Percentiles rank a stretch among this genome's conserved stretches.
phyloP scores from a whole-genome alignment of 1,139 yeast species.

The Suhomyces bolitotheri region DNA sequence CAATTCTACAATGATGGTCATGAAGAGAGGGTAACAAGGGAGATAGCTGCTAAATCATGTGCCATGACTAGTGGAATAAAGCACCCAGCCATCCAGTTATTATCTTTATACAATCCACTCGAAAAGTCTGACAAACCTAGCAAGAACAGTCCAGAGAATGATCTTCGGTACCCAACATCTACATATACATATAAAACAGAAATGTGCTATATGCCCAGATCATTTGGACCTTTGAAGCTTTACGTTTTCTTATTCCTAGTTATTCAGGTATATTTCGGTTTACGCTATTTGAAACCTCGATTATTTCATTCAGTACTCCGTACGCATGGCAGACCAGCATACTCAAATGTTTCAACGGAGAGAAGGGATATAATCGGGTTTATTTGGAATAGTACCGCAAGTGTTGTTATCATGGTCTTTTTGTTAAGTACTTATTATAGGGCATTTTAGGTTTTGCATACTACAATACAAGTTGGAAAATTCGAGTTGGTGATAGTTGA shows the following conservation, averaged over 20 bases:
- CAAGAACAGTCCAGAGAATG: slow-evolving; percentile 11
- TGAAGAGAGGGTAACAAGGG: slow-evolving; percentile 50
- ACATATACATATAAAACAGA: slow-evolving; percentile 43
- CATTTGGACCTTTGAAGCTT: slow-evolving; percentile 52
- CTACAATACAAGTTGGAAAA: too few species aligned
- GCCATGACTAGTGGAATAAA: slow-evolving; percentile 92
- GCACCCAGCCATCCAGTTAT: slow-evolving; percentile 80
- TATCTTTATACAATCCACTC: slow-evolving; percentile 62
- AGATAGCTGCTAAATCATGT: slow-evolving; percentile 82
- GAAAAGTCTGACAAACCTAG: slow-evolving; percentile 1
- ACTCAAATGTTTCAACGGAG: too few species aligned
- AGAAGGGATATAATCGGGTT: slow-evolving; percentile 4
- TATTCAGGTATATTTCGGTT: slow-evolving; percentile 11
- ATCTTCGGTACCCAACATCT: slow-evolving; percentile 11
- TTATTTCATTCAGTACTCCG: too few species aligned
- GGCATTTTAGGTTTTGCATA: slow-evolving; percentile 1
- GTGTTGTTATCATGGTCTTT: not conserved
- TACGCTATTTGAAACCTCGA: too few species aligned
- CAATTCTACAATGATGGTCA: slow-evolving; percentile 50
- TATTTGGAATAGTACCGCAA: slow-evolving; percentile 4
- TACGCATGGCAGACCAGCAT: too few species aligned
- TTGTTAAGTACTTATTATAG: slow-evolving; percentile 3
- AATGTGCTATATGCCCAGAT: slow-evolving; percentile 73
- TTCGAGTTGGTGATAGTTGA: too few species aligned
- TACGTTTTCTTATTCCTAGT: slow-evolving; percentile 29